Percentiles rank a stretch among this genome's conserved stretches.
Conservation (phyloP, 2,329 filamentous ascomycete genomes). For the Biscogniauxia sp. region DNA sequence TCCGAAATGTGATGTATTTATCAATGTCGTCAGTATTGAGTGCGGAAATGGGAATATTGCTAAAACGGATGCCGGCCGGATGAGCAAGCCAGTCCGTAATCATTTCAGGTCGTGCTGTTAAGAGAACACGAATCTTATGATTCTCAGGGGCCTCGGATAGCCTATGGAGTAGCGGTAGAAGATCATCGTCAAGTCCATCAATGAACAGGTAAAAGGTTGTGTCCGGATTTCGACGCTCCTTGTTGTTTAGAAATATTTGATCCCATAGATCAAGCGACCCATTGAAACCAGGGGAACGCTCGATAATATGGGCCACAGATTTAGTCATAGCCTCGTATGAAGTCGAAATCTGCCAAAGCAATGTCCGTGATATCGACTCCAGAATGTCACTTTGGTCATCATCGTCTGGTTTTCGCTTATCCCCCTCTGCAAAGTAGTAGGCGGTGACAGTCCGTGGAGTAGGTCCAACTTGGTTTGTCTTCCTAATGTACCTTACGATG, state of each 20-base stretch:
- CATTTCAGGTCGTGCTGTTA: constrained; percentile 24
- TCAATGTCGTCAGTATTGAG: constrained; percentile 29
- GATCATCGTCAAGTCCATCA: constrained; percentile 26
- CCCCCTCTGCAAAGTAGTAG: constrained; percentile 31
- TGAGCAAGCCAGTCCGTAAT: constrained; percentile 17
- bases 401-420: constrained; percentile 30
- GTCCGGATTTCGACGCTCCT: constrained; percentile 29
- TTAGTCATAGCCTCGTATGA: constrained; percentile 34
- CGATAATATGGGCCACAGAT: constrained; percentile 28
- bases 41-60: constrained; percentile 25
- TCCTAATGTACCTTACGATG: constrained; percentile 27
- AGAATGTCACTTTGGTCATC: constrained; percentile 23
- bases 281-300: constrained; percentile 25
- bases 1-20: constrained; percentile 30
- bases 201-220: constrained; percentile 34
- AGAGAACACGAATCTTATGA: constrained; percentile 27
- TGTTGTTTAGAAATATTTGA: constrained; percentile 32
- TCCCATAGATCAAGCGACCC: constrained; percentile 31
- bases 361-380: constrained; percentile 25
- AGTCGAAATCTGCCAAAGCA: constrained; percentile 34
- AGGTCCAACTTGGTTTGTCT: constrained; percentile 19
- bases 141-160: constrained; percentile 18
- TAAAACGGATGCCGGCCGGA: constrained; percentile 12
- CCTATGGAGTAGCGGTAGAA: constrained; percentile 26
- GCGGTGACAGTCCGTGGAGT: constrained; percentile 26